Base-by-base conservation (phyloP, 2,329 filamentous ascomycete genomes). In the Pezicula carpinea region DNA sequence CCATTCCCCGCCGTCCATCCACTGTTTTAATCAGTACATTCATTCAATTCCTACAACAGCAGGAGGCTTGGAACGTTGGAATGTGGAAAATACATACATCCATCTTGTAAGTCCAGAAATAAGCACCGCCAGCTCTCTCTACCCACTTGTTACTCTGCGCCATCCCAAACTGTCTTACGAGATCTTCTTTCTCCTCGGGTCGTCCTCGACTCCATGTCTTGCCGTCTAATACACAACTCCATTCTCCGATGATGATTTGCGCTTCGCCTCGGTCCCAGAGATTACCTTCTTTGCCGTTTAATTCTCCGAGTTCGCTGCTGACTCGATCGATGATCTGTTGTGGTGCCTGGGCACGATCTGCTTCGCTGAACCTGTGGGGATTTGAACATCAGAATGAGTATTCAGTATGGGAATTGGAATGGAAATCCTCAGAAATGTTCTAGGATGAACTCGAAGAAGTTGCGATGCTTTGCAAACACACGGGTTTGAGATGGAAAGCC, bases 81-180 rank as follows among this genome's bases (percentile, higher is more conserved):
- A 29, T 8, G 26, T 29, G 26, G 7, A 23, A 3, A 40, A 29
- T 22, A 21, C 13, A 11, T 15, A 23, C 18, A 40, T 58, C 60
- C 76, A 81, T 81, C 46, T 77, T 77, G 57, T 69, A 76, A 0
- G 78, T 81, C 79, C 78, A 81, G 64, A 82, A 82, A 56, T 73
- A 80, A 26, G 67, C 68, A 1, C 78, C 79, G 2, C 72, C 73
- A 13, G 73, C 62, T 38, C 67, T 69, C n/a, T 69, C 56, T 47
- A 76, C 70, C 61, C 73, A 82, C 36, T 66, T 66, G 10, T 65
- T 56, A 21, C 66, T 71, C 55, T 82, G 71, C 2, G 67, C 68
- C 38, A 67, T 64, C 11, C 75, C 75, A 53, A 80, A 79, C 18
- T 68, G 61, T 3, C 66, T 65, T 47, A 69, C 60, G 7, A 76